Percentiles rank a stretch among this genome's conserved stretches.
These are phyloP conservation scores for Puccinia brachypodii DNA, from an alignment of 1,284 basidiomycete genomes.

Conservation along the genomic window DNA sequence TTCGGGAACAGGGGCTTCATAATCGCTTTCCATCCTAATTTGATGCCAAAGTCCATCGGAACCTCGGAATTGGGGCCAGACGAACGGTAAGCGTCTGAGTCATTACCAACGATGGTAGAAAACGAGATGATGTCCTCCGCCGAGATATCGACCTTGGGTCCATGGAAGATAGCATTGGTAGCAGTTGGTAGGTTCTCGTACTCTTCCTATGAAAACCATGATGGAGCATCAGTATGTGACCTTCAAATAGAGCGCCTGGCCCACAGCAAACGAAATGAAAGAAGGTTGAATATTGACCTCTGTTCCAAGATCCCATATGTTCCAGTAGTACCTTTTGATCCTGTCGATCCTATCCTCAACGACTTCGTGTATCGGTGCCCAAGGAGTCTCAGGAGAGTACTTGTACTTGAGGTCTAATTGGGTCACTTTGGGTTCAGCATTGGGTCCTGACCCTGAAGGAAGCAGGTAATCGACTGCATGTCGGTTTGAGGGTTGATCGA, in stretches of 20 bases:
- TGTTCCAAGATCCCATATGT: slow-evolving; percentile 84
- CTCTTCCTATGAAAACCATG: slow-evolving; percentile 59
- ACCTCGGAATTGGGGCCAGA: slow-evolving; percentile 69
- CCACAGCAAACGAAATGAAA: background rate
- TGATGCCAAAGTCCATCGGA: slow-evolving; percentile 99
- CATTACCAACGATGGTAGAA: slow-evolving; percentile 72
- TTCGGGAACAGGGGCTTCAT: slow-evolving; percentile 96
- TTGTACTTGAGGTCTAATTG: slow-evolving; percentile 42
- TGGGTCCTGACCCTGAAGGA: background rate
- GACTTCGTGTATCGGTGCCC: slow-evolving; percentile 47
- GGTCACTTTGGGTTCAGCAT: slow-evolving; percentile 21
- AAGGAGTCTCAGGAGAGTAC: slow-evolving; percentile 47
- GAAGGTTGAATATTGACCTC: slow-evolving; percentile 16
- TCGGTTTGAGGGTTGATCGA: background rate
- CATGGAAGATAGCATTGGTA: slow-evolving; percentile 70
- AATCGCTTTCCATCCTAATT: slow-evolving; percentile 96
- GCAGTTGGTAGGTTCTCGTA: slow-evolving; percentile 71
- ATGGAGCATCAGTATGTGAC: background rate
- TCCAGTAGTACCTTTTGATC: slow-evolving; percentile 67
- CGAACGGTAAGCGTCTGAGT: slow-evolving; percentile 72
- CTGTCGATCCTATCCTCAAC: slow-evolving; percentile 25
- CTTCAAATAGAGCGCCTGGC: background rate
- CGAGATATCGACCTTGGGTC: slow-evolving; percentile 77
- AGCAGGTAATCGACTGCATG: slow-evolving; percentile 31
- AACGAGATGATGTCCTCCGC: slow-evolving; percentile 78